These are phyloP conservation scores for Mycena alexandri DNA, from an alignment of 768 basidiomycete genomes.

Conservation along the genomic window DNA sequence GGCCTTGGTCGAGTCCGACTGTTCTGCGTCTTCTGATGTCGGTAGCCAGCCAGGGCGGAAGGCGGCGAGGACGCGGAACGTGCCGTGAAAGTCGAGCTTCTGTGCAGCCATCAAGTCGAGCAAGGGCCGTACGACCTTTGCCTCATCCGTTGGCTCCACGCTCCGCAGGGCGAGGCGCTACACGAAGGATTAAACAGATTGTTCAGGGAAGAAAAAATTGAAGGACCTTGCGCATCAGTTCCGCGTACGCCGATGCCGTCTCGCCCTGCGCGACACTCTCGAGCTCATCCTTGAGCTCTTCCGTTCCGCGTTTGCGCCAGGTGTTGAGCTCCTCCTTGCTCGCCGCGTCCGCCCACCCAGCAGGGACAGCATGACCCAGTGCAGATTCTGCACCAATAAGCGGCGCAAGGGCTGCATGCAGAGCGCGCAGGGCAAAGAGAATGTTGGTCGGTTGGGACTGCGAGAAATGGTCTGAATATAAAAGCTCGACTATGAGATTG, in stretches of 20 bases:
- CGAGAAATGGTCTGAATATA: slow-evolving; percentile 11
- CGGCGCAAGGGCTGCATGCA: slow-evolving; percentile 84
- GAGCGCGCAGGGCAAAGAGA: slow-evolving; percentile 81
- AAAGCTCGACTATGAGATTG: background rate
- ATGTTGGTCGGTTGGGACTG: slow-evolving; percentile 86
- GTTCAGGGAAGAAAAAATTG: background rate
- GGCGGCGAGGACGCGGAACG: slow-evolving; percentile 78
- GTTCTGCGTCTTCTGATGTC: slow-evolving; percentile 19
- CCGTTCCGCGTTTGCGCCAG: slow-evolving; percentile 72
- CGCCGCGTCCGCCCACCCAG: slow-evolving; percentile 74
- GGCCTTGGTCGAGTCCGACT: slow-evolving; percentile 5
- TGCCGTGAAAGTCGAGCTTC: slow-evolving; percentile 88
- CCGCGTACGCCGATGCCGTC: slow-evolving; percentile 73
- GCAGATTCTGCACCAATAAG: slow-evolving; percentile 87
- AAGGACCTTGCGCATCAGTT: slow-evolving; percentile 76
- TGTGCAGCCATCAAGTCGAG: slow-evolving; percentile 81
- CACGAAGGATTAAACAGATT: background rate
- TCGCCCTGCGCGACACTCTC: slow-evolving; percentile 70
- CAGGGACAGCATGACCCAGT: slow-evolving; percentile 61
- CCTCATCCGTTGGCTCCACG: slow-evolving; percentile 70
- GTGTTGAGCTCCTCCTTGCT: slow-evolving; percentile 66
- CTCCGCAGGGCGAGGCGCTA: slow-evolving; percentile 84
- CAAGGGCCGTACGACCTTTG: slow-evolving; percentile 71
- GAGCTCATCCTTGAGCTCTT: slow-evolving; percentile 69
- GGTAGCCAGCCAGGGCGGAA: slow-evolving; percentile 65